Percentiles rank a stretch among this genome's conserved stretches.
Evolutionary conservation across 306 rosid species (phyloP).

Genomic region (Cicer chorassanicum): DNA sequence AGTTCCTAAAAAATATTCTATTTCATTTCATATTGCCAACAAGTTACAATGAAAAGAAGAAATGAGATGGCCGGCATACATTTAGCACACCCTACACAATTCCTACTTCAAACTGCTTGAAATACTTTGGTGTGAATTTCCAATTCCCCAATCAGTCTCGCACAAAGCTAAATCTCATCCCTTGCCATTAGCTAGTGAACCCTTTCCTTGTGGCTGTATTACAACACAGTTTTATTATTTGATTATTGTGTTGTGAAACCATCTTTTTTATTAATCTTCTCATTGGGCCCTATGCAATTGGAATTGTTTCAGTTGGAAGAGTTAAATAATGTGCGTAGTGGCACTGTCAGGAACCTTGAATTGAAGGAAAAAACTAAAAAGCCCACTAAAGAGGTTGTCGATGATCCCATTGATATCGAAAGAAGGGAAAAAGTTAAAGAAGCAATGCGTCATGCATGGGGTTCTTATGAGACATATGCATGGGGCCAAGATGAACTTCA

Average conservation of each 20-base stretch:
- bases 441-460: slow-evolving; percentile 98
- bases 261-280: slow-evolving; percentile 17
- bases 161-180: slow-evolving; percentile 4
- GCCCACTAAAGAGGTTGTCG: slow-evolving; percentile 52
- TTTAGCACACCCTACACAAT: slow-evolving; percentile 2
- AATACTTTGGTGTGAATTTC: neutral
- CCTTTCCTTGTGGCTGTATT: slow-evolving; percentile 30
- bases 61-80: neutral
- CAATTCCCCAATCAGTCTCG: slow-evolving; percentile 8
- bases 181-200: slow-evolving; percentile 14
- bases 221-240: slow-evolving; percentile 26
- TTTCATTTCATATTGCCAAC: slow-evolving; percentile 22
- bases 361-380: slow-evolving; percentile 19
- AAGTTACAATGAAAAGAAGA: slow-evolving; percentile 18
- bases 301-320: slow-evolving; percentile 71
- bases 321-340: slow-evolving; percentile 47
- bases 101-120: slow-evolving; percentile 24
- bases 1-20: neutral
- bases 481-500: slow-evolving; percentile 99
- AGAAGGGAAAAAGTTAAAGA: slow-evolving; percentile 92
- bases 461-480: slow-evolving; percentile 90
- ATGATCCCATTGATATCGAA: slow-evolving; percentile 69
- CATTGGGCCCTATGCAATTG: slow-evolving; percentile 35
- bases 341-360: slow-evolving; percentile 32
- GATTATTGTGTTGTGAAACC: neutral